Evolutionary conservation across 306 rosid genomes (phyloP).

Genomic region (Medicago truncatula): DNA sequence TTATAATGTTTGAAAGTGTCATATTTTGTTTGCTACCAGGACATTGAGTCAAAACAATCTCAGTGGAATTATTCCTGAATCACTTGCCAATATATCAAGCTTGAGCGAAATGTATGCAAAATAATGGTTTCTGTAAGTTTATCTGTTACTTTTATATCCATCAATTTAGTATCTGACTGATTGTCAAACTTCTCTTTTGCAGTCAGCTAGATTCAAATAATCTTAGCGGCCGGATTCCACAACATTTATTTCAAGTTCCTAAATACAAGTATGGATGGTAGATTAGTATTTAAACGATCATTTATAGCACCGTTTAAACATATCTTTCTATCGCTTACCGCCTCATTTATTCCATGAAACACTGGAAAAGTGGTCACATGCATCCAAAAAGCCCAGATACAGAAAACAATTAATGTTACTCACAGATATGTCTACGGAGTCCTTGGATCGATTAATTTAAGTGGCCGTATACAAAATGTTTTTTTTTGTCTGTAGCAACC

Average conservation of each 20-base stretch:
- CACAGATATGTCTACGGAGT: neutral
- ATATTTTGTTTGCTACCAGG: conserved; percentile 60
- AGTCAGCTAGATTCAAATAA: conserved; percentile 77
- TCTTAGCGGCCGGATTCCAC: conserved; percentile 83
- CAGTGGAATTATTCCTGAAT: conserved; percentile 79
- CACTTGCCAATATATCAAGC: conserved; percentile 66
- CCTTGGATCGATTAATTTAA: neutral
- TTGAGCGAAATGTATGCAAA: conserved; percentile 75
- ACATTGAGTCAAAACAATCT: conserved; percentile 81
- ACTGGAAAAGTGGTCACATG: conserved; percentile 12
- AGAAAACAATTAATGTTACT: neutral
- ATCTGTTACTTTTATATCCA: conserved; percentile 18
- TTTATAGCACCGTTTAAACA: conserved; percentile 12
- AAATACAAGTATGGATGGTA: conserved; percentile 82
- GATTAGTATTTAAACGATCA: conserved; percentile 31
- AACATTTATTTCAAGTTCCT: conserved; percentile 54
- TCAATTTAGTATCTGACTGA: conserved; percentile 46
- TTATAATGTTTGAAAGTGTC: conserved; percentile 34
- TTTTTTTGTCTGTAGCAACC: neutral
- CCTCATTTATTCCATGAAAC: neutral
- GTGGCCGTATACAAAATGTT: neutral
- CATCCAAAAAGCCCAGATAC: conserved; percentile 4
- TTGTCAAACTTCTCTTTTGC: conserved; percentile 55
- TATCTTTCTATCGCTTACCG: conserved; percentile 25
- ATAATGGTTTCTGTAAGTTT: conserved; percentile 43